Base-by-base conservation (phyloP, 495 filamentous ascomycete genomes). In the Podospora fimiseda region DNA sequence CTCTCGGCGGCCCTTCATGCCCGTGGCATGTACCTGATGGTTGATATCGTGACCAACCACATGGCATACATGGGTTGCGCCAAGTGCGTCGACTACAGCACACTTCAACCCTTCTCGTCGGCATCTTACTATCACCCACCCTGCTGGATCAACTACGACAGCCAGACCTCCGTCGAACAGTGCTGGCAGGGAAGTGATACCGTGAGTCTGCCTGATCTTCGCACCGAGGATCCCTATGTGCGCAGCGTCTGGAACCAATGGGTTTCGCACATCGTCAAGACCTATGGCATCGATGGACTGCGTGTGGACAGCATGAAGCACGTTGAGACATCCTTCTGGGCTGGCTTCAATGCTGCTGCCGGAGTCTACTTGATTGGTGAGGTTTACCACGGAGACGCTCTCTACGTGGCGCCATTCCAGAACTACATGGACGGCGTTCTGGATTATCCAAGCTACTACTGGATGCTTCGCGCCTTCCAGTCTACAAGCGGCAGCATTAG, bases 11-110 rank as follows among this genome's bases (percentile, higher is more conserved):
- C 80, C 4, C 67, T 81, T 38, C 86, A 89, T 53, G 66, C 75
- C 6, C 77, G 81, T 19, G 79, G 75, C 18, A 88, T 89, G 81
- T 86, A 83, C 47, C 70, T 90, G 23, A 90, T 90, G 87, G 80
- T 89, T 20, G 87, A 91, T 56, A 75, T 90, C 0, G 87, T 90
- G 9, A 79, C 84, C 15, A 93, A 93, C 62, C 86, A 93, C 60
- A 81, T 90, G 76, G 87, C 83, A 20, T 81, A 82, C 56, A 64
- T 71, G 21, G 83, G 84, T 2, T 65, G 74, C 19, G 69, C 74
- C 0, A 57, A 65, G 23, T 70, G 64, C 27, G 78, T 88, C 33
- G 78, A 87, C 67, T 86, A 87, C 65, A 71, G 69, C 22, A 59
- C 69, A 20, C 84, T 85, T 62, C 76, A 73, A 24, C 82, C 85